A percentile compares a stretch with the other conserved stretches of the same genome.
phyloP scores from a whole-genome alignment of 768 basidiomycete genomes.

The Agrocybe pediades region DNA sequence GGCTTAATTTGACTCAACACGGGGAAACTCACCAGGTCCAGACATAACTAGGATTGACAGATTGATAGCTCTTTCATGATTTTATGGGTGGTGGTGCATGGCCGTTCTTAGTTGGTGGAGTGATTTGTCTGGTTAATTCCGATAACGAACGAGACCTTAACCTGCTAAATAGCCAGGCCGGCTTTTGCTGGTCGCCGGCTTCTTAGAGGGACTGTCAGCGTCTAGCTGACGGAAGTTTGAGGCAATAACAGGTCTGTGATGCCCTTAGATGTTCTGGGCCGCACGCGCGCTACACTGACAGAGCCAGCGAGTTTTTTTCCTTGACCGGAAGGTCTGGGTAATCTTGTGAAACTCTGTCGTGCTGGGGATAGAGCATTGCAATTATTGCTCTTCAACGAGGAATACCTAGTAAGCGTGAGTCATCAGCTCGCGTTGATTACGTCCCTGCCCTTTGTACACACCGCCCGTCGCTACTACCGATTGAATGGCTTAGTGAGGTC shows the following conservation, averaged over 20 bases:
- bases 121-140: constrained; percentile 98
- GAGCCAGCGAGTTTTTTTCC: constrained; percentile 82
- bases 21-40: constrained; percentile 82
- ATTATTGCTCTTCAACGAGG: too few relatives aligned
- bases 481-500: too few relatives aligned
- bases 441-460: too few relatives aligned
- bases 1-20: constrained; percentile 87
- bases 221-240: constrained; percentile 85
- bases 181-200: constrained; percentile 74
- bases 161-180: constrained; percentile 88
- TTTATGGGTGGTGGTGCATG: constrained; percentile 89
- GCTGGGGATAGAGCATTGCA: constrained; percentile 80
- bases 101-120: constrained; percentile 90
- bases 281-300: constrained; percentile 89
- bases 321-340: constrained; percentile 68
- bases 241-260: constrained; percentile 93
- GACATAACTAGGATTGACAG: constrained; percentile 78
- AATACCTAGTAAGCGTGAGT: too few relatives aligned
- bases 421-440: too few relatives aligned
- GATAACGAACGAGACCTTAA: constrained; percentile 94
- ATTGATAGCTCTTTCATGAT: constrained; percentile 86
- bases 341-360: constrained; percentile 39
- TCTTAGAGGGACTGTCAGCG: constrained; percentile 86
- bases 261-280: constrained; percentile 90
- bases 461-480: too few relatives aligned